Base-by-base conservation (phyloP, 2,329 filamentous ascomycete species). In the Pseudogymnoascus sp. region DNA sequence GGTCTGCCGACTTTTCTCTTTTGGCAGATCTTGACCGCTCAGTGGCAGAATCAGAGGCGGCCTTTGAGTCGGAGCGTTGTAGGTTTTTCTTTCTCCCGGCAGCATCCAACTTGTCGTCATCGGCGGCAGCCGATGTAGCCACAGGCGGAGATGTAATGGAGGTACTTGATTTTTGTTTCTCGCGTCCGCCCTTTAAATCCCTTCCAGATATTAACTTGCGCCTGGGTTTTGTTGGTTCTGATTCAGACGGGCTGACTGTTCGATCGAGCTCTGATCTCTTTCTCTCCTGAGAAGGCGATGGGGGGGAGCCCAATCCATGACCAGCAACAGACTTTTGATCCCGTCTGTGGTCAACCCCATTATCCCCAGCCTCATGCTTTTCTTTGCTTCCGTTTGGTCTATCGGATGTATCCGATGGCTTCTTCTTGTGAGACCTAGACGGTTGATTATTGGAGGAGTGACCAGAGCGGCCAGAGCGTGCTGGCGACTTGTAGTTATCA, bases 141-240 rank as follows among this genome's bases (percentile, higher is more conserved):
- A 34, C 39, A 25, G 39, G 34, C 4, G 60, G 60, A 2, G 72
- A 73, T 39, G 79, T 79, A 34, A 79, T 80, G 3, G 84, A 85
- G 31, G 80, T 76, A 51, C 78, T 85, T 1, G 85, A 86, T 16
- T 84, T 78, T 60, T 73, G 68, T 67, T 85, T 74, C 60, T 73
- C 82, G 16, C 82, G 78, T 70, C 85, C 83, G 8, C 82, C 83
- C 66, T 85, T 83, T 41, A 87, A 74, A 64, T 88, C 85, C 62
- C 81, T 82, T 37, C 85, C 85, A 0, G 85, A 88, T 19, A 88
- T 79, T 10, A 89, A 78, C 70, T 87, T 89, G 41, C 84, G 79
- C 23, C 85, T 77, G 1, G 85, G 85, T 70, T 87, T 88, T 21
- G 79, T 73, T 7, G 81, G 60, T 16, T 73, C 71, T 86, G 36